These are phyloP conservation scores for Aschersonia sp. DNA, from an alignment of 2,329 filamentous ascomycete species.

Conservation along the genomic window DNA sequence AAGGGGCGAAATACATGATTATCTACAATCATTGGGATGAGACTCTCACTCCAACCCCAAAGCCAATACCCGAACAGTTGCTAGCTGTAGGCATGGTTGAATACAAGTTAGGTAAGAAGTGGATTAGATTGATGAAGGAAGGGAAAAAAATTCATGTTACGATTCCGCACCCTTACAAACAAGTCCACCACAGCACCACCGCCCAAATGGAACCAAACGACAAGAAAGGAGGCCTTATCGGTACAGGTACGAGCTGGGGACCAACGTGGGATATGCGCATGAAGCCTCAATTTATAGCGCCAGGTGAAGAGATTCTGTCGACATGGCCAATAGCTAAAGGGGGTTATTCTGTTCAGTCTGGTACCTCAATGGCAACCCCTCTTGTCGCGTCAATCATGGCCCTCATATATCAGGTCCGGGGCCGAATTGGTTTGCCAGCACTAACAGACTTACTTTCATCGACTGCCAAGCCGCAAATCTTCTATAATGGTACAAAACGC, in stretches of 20 bases:
- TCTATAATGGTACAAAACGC: slow-evolving; percentile 18
- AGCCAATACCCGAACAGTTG: slow-evolving; percentile 13
- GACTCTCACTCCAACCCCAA: slow-evolving; percentile 12
- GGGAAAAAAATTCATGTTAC: slow-evolving; percentile 22
- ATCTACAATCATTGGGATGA: slow-evolving; percentile 40
- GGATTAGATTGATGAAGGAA: slow-evolving; percentile 22
- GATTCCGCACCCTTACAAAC: slow-evolving; percentile 12
- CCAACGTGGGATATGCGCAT: slow-evolving; percentile 7
- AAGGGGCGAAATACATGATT: slow-evolving; percentile 45
- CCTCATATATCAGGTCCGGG: slow-evolving; percentile 21
- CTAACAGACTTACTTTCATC: slow-evolving; percentile 28
- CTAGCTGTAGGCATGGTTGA: slow-evolving; percentile 12
- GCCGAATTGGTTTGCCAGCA: slow-evolving; percentile 26
- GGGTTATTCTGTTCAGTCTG: slow-evolving; percentile 5
- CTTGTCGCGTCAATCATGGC: slow-evolving; percentile 6
- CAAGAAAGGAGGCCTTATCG: neutral
- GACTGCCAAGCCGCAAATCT: slow-evolving; percentile 25
- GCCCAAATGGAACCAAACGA: neutral
- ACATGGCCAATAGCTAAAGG: slow-evolving; percentile 5
- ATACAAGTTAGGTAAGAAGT: slow-evolving; percentile 29
- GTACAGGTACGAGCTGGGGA: slow-evolving; percentile 6
- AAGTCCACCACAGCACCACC: neutral
- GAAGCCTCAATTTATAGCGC: slow-evolving; percentile 9
- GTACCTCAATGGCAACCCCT: slow-evolving; percentile 8
- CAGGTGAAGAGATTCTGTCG: slow-evolving; percentile 9